Conservation (phyloP, 495 filamentous ascomycete species). For the Rhypophila decipiens region DNA sequence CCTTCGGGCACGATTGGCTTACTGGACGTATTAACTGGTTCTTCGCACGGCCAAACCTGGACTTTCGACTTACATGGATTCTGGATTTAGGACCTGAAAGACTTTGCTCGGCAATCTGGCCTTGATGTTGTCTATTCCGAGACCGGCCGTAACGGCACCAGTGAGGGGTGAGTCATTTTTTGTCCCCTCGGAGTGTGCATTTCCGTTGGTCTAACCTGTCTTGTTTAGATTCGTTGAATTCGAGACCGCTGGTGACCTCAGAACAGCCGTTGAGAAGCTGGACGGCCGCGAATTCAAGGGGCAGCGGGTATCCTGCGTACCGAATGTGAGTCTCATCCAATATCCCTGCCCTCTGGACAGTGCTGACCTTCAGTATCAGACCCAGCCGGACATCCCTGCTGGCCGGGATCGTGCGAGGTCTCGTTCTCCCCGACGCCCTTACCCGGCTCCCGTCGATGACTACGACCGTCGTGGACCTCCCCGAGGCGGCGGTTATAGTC, state of each 20-base stretch:
- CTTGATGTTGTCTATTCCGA: conserved; percentile 98
- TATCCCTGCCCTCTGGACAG: neutral
- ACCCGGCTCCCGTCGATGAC: conserved; percentile 58
- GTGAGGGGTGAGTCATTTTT: conserved; percentile 69
- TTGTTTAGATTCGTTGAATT: conserved; percentile 89
- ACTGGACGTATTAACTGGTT: conserved; percentile 40
- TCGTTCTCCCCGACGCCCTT: conserved; percentile 54
- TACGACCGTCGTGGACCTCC: conserved; percentile 74
- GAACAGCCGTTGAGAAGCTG: conserved; percentile 85
- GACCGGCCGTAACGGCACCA: conserved; percentile 85
- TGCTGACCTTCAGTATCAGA: conserved; percentile 19
- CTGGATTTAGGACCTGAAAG: conserved; percentile 92
- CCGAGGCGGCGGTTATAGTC: conserved; percentile 68
- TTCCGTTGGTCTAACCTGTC: conserved; percentile 16
- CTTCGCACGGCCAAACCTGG: conserved; percentile 36
- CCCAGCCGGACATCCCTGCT: conserved; percentile 61
- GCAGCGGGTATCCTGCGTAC: conserved; percentile 68
- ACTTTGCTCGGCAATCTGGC: conserved; percentile 94
- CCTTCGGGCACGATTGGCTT: conserved; percentile 21
- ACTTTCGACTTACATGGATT: conserved; percentile 48
- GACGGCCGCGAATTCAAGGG: conserved; percentile 90
- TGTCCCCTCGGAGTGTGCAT: neutral
- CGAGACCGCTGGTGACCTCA: conserved; percentile 84
- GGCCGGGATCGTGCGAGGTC: conserved; percentile 67
- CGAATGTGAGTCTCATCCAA: conserved; percentile 59